These are phyloP conservation scores for Aspergillus fumigatus DNA, from an alignment of 2,329 filamentous ascomycete species.

Conservation along the genomic window DNA sequence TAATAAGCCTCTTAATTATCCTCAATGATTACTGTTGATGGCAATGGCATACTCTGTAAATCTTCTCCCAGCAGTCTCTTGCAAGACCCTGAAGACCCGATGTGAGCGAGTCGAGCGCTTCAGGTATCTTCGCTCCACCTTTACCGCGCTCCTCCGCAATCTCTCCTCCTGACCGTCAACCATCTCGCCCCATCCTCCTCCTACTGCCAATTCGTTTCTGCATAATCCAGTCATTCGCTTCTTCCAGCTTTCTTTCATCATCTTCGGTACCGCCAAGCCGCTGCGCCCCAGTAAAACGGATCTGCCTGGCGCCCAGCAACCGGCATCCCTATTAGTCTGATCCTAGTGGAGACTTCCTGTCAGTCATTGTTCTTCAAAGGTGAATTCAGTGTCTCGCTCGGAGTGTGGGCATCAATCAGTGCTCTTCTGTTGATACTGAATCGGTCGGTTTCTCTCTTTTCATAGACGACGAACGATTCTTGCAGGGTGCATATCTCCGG, in stretches of 20 bases:
- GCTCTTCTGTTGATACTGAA: background rate
- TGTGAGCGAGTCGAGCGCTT: background rate
- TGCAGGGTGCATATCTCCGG: background rate
- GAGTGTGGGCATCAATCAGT: background rate
- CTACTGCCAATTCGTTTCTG: background rate
- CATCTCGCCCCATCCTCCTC: background rate
- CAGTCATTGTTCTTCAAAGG: background rate
- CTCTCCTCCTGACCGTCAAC: background rate
- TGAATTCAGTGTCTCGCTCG: background rate
- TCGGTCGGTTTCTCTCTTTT: background rate
- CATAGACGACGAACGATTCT: background rate
- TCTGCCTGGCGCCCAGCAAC: background rate
- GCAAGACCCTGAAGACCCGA: background rate
- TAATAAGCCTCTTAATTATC: background rate
- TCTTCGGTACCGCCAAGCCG: conserved; percentile 4
- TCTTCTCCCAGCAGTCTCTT: background rate
- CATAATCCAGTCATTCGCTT: conserved; percentile 1
- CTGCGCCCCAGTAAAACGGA: conserved; percentile 10
- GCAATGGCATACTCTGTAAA: background rate
- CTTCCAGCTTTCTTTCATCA: background rate
- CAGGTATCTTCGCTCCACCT: background rate
- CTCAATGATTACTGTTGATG: background rate
- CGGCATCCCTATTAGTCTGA: background rate
- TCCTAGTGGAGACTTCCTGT: background rate
- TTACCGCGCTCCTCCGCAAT: background rate